Evolutionary conservation across 257 asterid genomes (phyloP).

Genomic region (Solanum chilense): DNA sequence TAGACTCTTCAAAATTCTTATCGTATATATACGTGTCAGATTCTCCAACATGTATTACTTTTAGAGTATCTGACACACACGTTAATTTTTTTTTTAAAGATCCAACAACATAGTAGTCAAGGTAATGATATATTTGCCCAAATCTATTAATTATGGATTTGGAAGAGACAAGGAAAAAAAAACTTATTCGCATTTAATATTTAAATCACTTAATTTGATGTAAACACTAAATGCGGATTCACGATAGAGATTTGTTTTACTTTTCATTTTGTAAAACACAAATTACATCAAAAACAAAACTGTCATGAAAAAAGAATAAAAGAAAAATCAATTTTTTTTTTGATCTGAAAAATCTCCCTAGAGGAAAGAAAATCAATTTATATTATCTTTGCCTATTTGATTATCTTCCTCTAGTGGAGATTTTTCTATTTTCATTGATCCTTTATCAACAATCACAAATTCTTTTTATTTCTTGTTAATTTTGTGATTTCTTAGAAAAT

Average conservation of each 20-base stretch:
- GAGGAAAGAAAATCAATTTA: background rate
- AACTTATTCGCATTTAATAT: background rate
- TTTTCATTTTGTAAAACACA: background rate
- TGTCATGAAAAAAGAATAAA: background rate
- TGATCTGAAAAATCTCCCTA: background rate
- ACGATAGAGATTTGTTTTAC: background rate
- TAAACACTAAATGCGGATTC: background rate
- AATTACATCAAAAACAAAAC: background rate
- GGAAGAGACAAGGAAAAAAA: background rate
- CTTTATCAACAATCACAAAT: background rate
- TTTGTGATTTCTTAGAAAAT: background rate
- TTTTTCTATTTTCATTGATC: background rate
- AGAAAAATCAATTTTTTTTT: background rate
- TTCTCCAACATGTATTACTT: background rate
- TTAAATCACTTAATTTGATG: background rate
- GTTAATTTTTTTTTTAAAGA: background rate
- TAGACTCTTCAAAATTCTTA: background rate
- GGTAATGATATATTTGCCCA: background rate
- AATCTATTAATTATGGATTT: background rate
- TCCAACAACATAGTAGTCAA: background rate
- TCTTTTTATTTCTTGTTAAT: background rate
- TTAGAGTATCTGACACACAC: background rate
- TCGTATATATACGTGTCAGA: accelerated
- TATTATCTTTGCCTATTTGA: background rate
- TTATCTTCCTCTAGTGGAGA: background rate